A percentile compares a stretch with the other conserved stretches of the same genome.
Conservation (phyloP, 179 eudicot species). For the Heliamphora pulchella region DNA sequence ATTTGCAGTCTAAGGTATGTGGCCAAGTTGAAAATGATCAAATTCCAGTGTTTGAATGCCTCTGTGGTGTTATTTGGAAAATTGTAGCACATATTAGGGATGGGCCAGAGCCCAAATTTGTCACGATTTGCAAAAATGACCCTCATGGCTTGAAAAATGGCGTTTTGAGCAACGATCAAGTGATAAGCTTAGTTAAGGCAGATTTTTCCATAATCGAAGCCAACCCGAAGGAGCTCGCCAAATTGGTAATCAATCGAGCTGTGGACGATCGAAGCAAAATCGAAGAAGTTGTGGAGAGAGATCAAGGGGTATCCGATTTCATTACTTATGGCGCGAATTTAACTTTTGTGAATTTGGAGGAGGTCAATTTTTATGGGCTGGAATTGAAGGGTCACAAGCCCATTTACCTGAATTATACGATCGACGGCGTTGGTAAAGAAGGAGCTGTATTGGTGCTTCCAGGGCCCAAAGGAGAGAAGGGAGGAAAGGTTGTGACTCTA, state of each 20-base stretch:
- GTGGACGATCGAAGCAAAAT: conserved; percentile 39
- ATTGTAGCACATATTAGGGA: conserved; percentile 36
- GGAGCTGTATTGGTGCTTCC: conserved; percentile 62
- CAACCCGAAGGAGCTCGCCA: conserved; percentile 25
- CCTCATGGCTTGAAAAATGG: neutral
- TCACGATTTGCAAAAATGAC: neutral
- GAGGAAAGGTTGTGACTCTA: conserved; percentile 40
- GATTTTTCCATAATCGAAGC: conserved; percentile 29
- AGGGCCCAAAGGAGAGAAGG: conserved; percentile 16
- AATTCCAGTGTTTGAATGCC: conserved; percentile 36
- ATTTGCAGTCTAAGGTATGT: conserved; percentile 26
- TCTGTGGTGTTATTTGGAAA: conserved; percentile 55
- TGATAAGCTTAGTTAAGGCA: conserved; percentile 37
- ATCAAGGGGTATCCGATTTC: conserved; percentile 37
- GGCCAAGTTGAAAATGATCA: conserved; percentile 5
- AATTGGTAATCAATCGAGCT: conserved; percentile 24
- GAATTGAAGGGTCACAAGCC: conserved; percentile 45
- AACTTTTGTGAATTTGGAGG: conserved; percentile 57
- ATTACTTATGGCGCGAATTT: conserved; percentile 63
- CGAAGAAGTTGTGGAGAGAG: conserved; percentile 33
- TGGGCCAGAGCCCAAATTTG: conserved; percentile 25
- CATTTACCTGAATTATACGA: conserved; percentile 28
- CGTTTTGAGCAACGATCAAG: conserved; percentile 33
- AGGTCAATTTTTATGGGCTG: conserved; percentile 46
- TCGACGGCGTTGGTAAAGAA: conserved; percentile 59